Base-by-base conservation (phyloP, 352 stramenopile genomes). In the Phytophthora chlamydospora region DNA sequence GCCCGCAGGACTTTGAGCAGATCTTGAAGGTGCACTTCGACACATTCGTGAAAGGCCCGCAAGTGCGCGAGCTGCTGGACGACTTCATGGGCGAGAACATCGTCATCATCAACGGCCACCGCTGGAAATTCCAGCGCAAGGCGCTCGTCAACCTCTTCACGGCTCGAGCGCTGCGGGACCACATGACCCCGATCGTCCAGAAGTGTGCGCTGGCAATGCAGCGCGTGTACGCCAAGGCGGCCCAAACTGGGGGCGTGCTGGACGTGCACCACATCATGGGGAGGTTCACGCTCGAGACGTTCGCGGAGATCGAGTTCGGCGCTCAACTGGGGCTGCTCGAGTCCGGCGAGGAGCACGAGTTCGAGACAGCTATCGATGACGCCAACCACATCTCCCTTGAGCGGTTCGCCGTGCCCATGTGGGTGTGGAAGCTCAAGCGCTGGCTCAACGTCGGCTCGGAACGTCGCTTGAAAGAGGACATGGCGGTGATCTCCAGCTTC, bases 11-110 rank as follows among this genome's bases (percentile, higher is more conserved):
- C 39, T 83, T 83, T 17, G 72, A 88, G 32, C 74, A 88, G 40
- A 72, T 88, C 34, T 39, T 82, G n/a, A 68, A 68, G 42, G 64
- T 66, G 10, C 78, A 88, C 31, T 84, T 82, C 35, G 74, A 82
- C 19, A 71, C 54, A 32, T 88, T 88, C 34, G 66, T 70, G 38
- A 88, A 85, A 48, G 78, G 78, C 4, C 50, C 50, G 0, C 68
- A 79, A 44, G 63, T 84, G 13, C 49, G 46, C 3, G 65, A 84
- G 10, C 33, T 73, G 9, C 41, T 83, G 7, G 55, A 69, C 36
- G 77, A 84, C 58, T 59, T 87, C 33, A 68, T 84, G 57, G 77
- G 77, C 3, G 52, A 80, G 11, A 78, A 72, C 42, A 71, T 87
- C 43, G 66, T 81, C 39, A 71, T 81, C 35, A 74, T 78, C 46